Evolutionary conservation across 176 grass and related monocot genomes (phyloP).

Genomic region (Carex myosuroides): DNA sequence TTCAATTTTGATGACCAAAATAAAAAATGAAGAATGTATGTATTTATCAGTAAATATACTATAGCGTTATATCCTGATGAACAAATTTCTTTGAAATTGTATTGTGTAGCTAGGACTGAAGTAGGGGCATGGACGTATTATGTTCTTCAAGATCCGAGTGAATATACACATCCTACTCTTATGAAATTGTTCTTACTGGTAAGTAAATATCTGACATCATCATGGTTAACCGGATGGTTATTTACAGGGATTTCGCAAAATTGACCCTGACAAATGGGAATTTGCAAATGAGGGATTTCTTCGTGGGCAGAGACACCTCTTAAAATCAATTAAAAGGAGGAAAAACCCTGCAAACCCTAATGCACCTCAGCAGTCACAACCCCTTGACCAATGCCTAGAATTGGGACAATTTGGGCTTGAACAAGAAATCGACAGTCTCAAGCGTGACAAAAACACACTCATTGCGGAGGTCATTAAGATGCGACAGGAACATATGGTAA

Average conservation of each 20-base stretch:
- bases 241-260: constrained; percentile 82
- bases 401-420: constrained; percentile 49
- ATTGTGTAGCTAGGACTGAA: constrained; percentile 71
- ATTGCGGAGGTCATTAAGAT: constrained; percentile 65
- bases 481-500: constrained; percentile 59
- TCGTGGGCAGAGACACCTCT: constrained; percentile 49
- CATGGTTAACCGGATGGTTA: constrained; percentile 1
- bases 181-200: constrained; percentile 21
- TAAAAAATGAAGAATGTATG: not conserved
- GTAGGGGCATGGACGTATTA: constrained; percentile 44
- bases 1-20: not conserved
- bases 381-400: constrained; percentile 33
- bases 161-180: constrained; percentile 42
- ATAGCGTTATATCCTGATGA: not conserved
- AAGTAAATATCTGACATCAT: constrained; percentile 6
- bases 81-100: constrained; percentile 40
- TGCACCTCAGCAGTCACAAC: constrained; percentile 17
- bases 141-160: constrained; percentile 61
- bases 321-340: constrained; percentile 60
- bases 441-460: constrained; percentile 56
- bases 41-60: not conserved
- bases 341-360: constrained; percentile 20
- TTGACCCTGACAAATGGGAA: constrained; percentile 77
- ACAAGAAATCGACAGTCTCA: constrained; percentile 47
- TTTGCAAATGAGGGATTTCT: constrained; percentile 80